Evolutionary conservation across 345 rosid genomes (phyloP).

Genomic region (Brassica juncea): DNA sequence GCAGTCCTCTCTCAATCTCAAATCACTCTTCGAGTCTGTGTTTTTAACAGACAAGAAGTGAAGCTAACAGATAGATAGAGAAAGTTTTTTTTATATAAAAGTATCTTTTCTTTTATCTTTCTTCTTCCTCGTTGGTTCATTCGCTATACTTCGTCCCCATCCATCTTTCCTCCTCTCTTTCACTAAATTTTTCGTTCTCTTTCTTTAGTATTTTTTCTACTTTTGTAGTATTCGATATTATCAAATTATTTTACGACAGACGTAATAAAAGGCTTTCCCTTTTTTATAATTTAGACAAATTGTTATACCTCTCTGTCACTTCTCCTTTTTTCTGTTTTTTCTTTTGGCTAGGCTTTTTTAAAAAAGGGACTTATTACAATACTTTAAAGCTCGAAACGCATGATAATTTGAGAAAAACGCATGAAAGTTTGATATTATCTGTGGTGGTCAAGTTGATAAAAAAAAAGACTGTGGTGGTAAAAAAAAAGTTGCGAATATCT

Average conservation of each 20-base stretch:
- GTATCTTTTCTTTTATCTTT: not conserved
- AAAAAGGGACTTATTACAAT: not conserved
- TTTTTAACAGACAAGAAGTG: slow-evolving; percentile 31
- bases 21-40: slow-evolving; percentile 21
- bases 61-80: slow-evolving; percentile 16
- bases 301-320: not conserved
- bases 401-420: not conserved
- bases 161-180: slow-evolving; percentile 13
- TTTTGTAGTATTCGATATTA: not conserved
- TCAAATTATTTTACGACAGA: not conserved
- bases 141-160: slow-evolving; percentile 24
- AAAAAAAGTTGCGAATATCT: too few relatives aligned
- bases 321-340: slow-evolving; percentile 2
- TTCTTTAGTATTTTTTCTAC: not conserved
- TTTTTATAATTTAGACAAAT: slow-evolving; percentile 29
- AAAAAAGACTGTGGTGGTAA: too few relatives aligned
- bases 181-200: not conserved
- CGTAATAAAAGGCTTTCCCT: slow-evolving; percentile 3
- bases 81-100: slow-evolving; percentile 2
- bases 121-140: slow-evolving; percentile 17
- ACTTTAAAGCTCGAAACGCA: not conserved
- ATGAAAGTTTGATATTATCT: too few relatives aligned
- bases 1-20: slow-evolving; percentile 16
- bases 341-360: not conserved
- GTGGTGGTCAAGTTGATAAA: too few relatives aligned